Evolutionary conservation across 2,329 filamentous ascomycete species (phyloP).

Genomic region (Pseudogymnoascus sp.): DNA sequence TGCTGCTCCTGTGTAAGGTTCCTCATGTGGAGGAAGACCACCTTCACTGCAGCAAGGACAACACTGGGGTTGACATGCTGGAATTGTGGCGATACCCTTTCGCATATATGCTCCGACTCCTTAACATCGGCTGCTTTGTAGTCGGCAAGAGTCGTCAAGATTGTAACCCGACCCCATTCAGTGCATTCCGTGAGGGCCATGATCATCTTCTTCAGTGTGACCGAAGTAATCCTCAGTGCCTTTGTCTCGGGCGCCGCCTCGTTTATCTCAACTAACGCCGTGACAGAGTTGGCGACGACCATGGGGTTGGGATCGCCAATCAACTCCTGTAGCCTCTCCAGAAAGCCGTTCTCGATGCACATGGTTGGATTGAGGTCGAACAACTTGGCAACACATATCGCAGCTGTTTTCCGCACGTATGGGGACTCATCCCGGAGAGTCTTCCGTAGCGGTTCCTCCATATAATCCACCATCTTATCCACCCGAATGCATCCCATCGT

Average conservation of each 20-base stretch:
- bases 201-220: constrained; percentile 86
- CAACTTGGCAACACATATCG: constrained; percentile 94
- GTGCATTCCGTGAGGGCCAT: constrained; percentile 97
- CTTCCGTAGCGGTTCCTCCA: constrained; percentile 96
- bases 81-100: constrained; percentile 91
- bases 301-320: constrained; percentile 97
- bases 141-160: constrained; percentile 80
- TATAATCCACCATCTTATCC: constrained; percentile 99
- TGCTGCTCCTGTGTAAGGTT: constrained; percentile 69
- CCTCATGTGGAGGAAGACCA: constrained; percentile 94
- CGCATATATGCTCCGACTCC: constrained; percentile 96
- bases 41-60: constrained; percentile 93
- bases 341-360: constrained; percentile 94
- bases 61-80: constrained; percentile 98
- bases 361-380: constrained; percentile 89
- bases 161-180: constrained; percentile 94
- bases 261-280: constrained; percentile 82
- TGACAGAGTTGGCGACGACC: constrained; percentile 97
- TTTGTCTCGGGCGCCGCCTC: constrained; percentile 86
- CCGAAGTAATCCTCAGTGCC: constrained; percentile 73
- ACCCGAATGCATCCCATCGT: constrained; percentile 99
- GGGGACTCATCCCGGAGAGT: constrained; percentile 95
- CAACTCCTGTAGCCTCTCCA: constrained; percentile 88
- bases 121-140: constrained; percentile 84
- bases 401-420: constrained; percentile 96